phyloP scores from a whole-genome alignment of 2,329 filamentous ascomycete genomes.

The Bipolaris cookei region DNA sequence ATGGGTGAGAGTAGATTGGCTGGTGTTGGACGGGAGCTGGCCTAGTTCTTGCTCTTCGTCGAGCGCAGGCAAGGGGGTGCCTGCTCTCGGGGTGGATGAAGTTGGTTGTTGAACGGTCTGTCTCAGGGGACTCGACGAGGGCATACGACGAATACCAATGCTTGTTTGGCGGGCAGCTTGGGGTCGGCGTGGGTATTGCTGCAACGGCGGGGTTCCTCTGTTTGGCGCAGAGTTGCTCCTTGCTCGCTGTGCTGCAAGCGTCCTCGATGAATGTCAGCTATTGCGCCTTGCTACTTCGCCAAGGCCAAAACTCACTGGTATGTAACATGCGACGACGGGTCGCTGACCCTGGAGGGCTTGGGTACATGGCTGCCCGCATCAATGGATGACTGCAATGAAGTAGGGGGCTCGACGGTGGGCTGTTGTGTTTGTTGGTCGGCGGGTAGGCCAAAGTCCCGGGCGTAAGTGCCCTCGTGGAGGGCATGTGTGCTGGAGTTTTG shows the following conservation, averaged over 20 bases:
- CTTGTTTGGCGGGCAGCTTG: constrained; percentile 41
- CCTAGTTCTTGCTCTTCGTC: constrained; percentile 38
- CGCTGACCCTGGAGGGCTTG: constrained; percentile 29
- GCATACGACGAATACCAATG: constrained; percentile 46
- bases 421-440: constrained; percentile 26
- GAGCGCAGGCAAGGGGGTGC: constrained; percentile 37
- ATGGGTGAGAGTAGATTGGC: constrained; percentile 24
- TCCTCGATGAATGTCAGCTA: constrained; percentile 27
- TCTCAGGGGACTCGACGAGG: constrained; percentile 34
- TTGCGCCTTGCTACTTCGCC: constrained; percentile 6
- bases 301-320: constrained; percentile 26
- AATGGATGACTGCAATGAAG: constrained; percentile 45
- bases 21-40: constrained; percentile 26
- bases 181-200: constrained; percentile 37
- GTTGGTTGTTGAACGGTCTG: constrained; percentile 30
- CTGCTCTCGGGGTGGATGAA: constrained; percentile 30
- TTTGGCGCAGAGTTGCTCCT: constrained; percentile 40
- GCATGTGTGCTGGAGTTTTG: constrained; percentile 43
- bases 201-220: constrained; percentile 18
- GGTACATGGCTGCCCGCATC: constrained; percentile 44
- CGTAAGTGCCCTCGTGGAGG: constrained; percentile 43
- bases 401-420: constrained; percentile 40
- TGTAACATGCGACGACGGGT: constrained; percentile 24
- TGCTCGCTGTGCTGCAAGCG: constrained; percentile 22
- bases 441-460: constrained; percentile 43